Conservation (phyloP, 805 yeast genomes). For the Candida vaughaniae region DNA sequence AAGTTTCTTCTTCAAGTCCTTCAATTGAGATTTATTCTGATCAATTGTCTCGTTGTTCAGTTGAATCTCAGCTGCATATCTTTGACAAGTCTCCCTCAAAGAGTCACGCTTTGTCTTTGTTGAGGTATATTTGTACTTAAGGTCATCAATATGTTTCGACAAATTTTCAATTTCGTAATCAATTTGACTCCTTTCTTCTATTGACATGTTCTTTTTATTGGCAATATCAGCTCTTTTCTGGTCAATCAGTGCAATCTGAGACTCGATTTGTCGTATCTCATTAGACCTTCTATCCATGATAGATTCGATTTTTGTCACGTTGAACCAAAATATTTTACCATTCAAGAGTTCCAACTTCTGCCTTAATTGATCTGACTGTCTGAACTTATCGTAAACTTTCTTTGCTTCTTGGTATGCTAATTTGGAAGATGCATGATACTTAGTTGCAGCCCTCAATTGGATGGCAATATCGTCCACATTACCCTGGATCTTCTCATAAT, state of each 20-base stretch:
- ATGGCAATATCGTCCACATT: conserved; percentile 29
- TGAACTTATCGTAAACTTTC: conserved; percentile 31
- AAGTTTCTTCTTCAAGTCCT: conserved; percentile 9
- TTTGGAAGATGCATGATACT: conserved; percentile 24
- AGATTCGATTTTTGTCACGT: conserved; percentile 30
- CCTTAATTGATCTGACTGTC: conserved; percentile 33
- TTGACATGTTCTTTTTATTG: conserved; percentile 11
- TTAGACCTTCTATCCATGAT: conserved; percentile 10
- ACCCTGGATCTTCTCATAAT: conserved; percentile 37
- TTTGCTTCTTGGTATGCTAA: conserved; percentile 28
- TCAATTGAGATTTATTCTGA: not conserved
- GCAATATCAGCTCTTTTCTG: conserved; percentile 13
- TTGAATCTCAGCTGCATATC: not conserved
- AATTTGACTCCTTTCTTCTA: conserved; percentile 1
- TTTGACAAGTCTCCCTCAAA: not conserved
- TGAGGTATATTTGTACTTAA: not conserved
- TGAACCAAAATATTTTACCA: conserved; percentile 44
- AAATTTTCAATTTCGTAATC: conserved; percentile 3
- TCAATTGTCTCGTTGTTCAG: not conserved
- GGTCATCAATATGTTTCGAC: not conserved
- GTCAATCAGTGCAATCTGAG: not conserved
- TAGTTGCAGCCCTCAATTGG: conserved; percentile 25
- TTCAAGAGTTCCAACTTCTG: conserved; percentile 30
- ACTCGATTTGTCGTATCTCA: conserved; percentile 16
- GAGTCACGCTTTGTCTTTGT: not conserved